Evolutionary conservation across 1,139 yeast genomes (phyloP).

Genomic region (Diutina scorzettiae): DNA sequence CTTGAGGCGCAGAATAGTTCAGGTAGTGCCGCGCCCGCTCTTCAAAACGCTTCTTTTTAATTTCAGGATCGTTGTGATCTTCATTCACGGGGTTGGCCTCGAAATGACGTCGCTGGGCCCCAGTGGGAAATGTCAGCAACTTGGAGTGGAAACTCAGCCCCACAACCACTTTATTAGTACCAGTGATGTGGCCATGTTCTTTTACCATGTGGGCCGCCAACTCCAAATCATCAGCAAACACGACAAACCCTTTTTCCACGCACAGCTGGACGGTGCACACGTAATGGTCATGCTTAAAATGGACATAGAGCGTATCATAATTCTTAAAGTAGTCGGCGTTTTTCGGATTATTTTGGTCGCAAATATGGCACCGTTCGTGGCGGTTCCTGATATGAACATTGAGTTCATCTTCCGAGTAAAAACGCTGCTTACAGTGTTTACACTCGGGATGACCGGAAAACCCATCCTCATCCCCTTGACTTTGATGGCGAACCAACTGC

Average conservation of each 20-base stretch:
- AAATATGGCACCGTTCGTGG: slow-evolving; percentile 85
- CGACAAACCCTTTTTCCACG: slow-evolving; percentile 82
- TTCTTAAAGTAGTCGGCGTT: slow-evolving; percentile 70
- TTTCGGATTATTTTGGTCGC: slow-evolving; percentile 59
- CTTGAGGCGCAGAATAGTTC: slow-evolving; percentile 36
- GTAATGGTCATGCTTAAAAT: slow-evolving; percentile 63
- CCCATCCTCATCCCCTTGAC: slow-evolving; percentile 57
- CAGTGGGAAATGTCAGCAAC: slow-evolving; percentile 39
- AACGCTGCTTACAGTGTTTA: slow-evolving; percentile 64
- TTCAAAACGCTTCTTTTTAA: slow-evolving; percentile 55
- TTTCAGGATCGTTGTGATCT: slow-evolving; percentile 35
- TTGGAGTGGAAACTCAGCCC: slow-evolving; percentile 53
- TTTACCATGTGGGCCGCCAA: slow-evolving; percentile 79
- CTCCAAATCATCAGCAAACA: slow-evolving; percentile 77
- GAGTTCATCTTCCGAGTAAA: slow-evolving; percentile 84
- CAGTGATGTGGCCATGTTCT: slow-evolving; percentile 61
- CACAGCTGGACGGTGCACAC: slow-evolving; percentile 77
- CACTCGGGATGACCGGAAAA: slow-evolving; percentile 88
- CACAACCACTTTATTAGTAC: slow-evolving; percentile 30
- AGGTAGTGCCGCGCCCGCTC: slow-evolving; percentile 79
- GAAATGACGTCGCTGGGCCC: slow-evolving; percentile 8
- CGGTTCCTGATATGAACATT: slow-evolving; percentile 68
- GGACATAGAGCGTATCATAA: slow-evolving; percentile 62
- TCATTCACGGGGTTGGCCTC: slow-evolving; percentile 8
- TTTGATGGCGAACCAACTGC: slow-evolving; percentile 59